Conservation (phyloP, 495 filamentous ascomycete genomes). For the Aspergillus kassunensis region DNA sequence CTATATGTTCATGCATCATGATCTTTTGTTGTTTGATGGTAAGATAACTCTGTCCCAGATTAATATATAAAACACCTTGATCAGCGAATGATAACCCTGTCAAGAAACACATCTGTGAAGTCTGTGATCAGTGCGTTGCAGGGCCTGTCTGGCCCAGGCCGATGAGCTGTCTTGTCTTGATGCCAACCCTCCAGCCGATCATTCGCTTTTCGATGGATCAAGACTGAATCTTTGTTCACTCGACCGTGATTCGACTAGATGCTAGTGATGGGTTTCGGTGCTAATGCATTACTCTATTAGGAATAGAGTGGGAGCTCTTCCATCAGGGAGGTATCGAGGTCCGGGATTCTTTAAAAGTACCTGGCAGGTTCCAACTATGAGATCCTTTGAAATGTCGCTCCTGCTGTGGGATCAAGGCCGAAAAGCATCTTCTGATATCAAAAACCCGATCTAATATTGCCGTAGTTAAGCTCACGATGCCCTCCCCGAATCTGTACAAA, state of each 20-base stretch:
- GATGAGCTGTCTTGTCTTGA: constrained; percentile 22
- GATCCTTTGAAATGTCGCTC: no score
- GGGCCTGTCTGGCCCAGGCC: not conserved
- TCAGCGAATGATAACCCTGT: not conserved
- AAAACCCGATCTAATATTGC: no score
- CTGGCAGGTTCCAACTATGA: not conserved
- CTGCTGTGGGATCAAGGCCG: not conserved
- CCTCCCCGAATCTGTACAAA: constrained; percentile 9
- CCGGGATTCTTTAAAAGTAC: not conserved
- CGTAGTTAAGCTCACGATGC: no score
- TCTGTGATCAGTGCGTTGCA: constrained; percentile 9
- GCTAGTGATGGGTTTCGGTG: constrained; percentile 3
- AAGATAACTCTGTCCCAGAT: not conserved
- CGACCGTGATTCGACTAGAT: constrained; percentile 17
- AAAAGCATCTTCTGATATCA: no score
- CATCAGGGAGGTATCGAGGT: constrained; percentile 1
- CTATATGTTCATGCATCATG: constrained; percentile 11
- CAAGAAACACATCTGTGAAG: not conserved
- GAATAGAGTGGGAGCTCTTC: constrained; percentile 4
- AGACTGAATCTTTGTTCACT: constrained; percentile 13
- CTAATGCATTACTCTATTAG: constrained; percentile 23
- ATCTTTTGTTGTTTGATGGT: not conserved
- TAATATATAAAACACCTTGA: not conserved
- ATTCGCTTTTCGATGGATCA: constrained; percentile 23
- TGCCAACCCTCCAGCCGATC: constrained; percentile 15